phyloP scores from a whole-genome alignment of 2,329 filamentous ascomycete genomes.

The Talaromyces sp. region DNA sequence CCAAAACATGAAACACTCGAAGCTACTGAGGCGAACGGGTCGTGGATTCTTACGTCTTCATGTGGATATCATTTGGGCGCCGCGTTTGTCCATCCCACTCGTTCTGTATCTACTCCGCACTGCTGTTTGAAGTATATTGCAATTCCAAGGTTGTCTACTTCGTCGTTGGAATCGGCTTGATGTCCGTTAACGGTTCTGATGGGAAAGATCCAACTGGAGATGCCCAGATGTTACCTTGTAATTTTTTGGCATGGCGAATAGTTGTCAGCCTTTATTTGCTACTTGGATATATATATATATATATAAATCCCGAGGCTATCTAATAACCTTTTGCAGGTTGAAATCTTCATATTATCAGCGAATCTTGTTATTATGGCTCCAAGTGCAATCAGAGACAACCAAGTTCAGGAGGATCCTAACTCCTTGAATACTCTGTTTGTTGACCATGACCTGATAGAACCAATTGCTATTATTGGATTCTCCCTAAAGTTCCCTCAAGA shows the following conservation, averaged over 20 bases:
- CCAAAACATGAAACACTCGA: not conserved
- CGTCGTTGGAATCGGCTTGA: not conserved
- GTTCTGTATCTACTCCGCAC: not conserved
- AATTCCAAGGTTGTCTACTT: too few species aligned
- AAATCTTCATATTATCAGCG: not conserved
- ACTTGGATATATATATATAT: not conserved
- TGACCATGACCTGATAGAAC: not conserved
- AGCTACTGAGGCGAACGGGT: not conserved
- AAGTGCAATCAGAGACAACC: not conserved
- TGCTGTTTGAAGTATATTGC: not conserved
- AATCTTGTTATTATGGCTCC: not conserved
- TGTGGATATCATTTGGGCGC: not conserved
- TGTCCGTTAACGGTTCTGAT: not conserved
- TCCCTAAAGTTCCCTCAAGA: slow-evolving; percentile 22
- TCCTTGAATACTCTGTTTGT: not conserved
- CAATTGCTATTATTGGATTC: slow-evolving; percentile 22
- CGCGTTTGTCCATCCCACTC: not conserved
- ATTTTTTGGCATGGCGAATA: not conserved
- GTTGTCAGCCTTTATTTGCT: not conserved
- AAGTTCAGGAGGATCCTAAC: not conserved
- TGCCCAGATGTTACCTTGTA: not conserved
- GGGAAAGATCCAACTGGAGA: not conserved
- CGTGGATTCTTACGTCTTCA: not conserved
- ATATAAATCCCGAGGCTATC: not conserved
- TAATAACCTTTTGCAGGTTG: not conserved